Base-by-base conservation (phyloP, 2,329 filamentous ascomycete species). In the Metarhizium robertsii region DNA sequence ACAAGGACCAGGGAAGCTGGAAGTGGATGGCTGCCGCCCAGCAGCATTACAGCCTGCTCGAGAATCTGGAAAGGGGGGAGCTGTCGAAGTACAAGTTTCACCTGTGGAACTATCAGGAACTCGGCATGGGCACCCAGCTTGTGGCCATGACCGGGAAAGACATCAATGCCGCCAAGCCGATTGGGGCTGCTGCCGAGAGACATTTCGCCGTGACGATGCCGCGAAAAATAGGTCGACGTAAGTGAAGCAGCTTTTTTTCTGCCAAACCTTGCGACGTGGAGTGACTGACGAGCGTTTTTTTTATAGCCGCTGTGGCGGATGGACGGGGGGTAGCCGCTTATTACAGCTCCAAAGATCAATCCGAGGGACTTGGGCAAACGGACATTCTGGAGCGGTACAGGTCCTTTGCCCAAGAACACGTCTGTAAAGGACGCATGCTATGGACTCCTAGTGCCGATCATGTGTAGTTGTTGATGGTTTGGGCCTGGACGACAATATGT, bases 331-430 rank as follows among this genome's bases (percentile, higher is more conserved):
- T 83, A 8, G 79, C 75, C 3, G 74, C 73, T 4, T 79, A 83
- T 64, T 83, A 79, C 61, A 75, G 74, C 57, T 78, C 78, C 54
- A 69, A 66, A 11, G 42, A 54, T 29, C 58, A 60, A 70, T 69
- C 7, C 71, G 38, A 30, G 18, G 66, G 69, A 4, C 67, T 82
- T 54, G 71, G 73, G n/a, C 67, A 70, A 52, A 82, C 80, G 0
- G 79, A 84, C 61, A 67, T 83, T 16, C 66, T 84, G 8, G 71
- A 75, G 42, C 70, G 80, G 36, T 83, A 81, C 62, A 71, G 73
- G 14, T 70, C 72, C 2, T 82, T 78, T 65, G 80, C 79, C 0
- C 68, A 73, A 42, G 77, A 83, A 60, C 73, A 71, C 25, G 72
- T 80, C 16, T 84, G 80, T 57, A 52, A 55, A 8, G 53, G 56